These are phyloP conservation scores for Anthracocystis panici-leucophaei DNA, from an alignment of 1,284 basidiomycete genomes.

Conservation along the genomic window DNA sequence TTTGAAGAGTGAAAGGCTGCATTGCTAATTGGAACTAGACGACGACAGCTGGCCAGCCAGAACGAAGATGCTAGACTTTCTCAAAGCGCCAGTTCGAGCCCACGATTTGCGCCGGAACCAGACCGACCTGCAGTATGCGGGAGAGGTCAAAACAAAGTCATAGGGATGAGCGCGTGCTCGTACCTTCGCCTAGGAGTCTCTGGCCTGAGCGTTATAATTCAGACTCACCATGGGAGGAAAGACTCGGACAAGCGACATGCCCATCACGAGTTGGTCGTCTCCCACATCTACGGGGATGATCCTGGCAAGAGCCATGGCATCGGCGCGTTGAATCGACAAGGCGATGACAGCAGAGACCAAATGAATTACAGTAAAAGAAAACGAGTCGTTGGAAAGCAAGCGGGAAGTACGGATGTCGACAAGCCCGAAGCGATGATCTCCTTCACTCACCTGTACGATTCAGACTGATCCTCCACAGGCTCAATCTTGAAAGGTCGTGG, in stretches of 20 bases:
- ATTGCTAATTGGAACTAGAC: neutral
- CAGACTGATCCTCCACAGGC: neutral
- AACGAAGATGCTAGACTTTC: neutral
- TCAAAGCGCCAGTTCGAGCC: neutral
- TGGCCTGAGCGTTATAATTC: too few species aligned
- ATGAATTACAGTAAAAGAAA: neutral
- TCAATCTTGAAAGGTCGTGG: neutral
- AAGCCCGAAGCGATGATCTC: neutral
- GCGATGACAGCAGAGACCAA: neutral
- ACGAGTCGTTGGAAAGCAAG: neutral
- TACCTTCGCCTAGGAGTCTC: too few species aligned
- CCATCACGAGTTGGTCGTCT: neutral
- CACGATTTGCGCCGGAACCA: neutral
- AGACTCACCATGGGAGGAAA: slow-evolving; percentile 1
- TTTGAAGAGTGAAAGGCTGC: slow-evolving; percentile 1
- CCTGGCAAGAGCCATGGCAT: neutral
- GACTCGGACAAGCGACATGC: neutral
- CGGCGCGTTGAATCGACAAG: neutral
- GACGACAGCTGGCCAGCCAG: neutral
- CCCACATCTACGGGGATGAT: neutral
- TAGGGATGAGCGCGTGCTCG: neutral
- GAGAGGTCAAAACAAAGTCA: neutral
- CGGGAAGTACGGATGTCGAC: neutral
- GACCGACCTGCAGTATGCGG: neutral
- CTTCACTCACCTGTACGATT: neutral